Percentiles rank a stretch among this genome's conserved stretches.
Conservation (phyloP, 2,329 filamentous ascomycete species). For the Xylaria sp. region DNA sequence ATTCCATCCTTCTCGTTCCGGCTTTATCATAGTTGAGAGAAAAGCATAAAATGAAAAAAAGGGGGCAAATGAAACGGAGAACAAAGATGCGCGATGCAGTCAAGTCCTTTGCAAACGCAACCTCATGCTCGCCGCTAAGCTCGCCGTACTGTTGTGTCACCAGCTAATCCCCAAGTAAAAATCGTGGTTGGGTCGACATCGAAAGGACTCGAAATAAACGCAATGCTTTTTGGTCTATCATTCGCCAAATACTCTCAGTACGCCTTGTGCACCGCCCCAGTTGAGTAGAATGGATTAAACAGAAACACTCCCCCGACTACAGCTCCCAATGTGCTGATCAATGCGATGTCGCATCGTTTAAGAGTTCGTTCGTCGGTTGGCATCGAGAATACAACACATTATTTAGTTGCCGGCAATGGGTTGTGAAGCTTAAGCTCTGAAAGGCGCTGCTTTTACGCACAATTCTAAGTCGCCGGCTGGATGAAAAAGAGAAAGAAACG, state of each 20-base stretch:
- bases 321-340: constrained; percentile 27
- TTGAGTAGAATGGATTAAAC: constrained; percentile 28
- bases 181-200: constrained; percentile 14
- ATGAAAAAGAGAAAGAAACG: background rate
- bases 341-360: constrained; percentile 10
- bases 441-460: constrained; percentile 9
- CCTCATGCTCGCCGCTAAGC: constrained; percentile 29
- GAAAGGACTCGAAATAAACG: constrained; percentile 32
- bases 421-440: background rate
- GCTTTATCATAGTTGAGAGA: constrained; percentile 12
- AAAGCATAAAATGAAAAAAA: background rate
- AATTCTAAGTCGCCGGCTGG: constrained; percentile 10
- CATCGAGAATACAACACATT: constrained; percentile 13
- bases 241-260: constrained; percentile 35
- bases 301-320: constrained; percentile 27
- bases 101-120: constrained; percentile 31
- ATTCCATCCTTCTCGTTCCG: constrained; percentile 8
- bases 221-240: constrained; percentile 35
- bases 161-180: constrained; percentile 12
- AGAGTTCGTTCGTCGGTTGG: constrained; percentile 20
- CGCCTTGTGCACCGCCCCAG: constrained; percentile 23
- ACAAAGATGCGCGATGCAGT: constrained; percentile 27
- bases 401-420: background rate
- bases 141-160: constrained; percentile 11
- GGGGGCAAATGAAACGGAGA: background rate